Conservation (phyloP, 129 eudicot species). For the Artemisia annua region DNA sequence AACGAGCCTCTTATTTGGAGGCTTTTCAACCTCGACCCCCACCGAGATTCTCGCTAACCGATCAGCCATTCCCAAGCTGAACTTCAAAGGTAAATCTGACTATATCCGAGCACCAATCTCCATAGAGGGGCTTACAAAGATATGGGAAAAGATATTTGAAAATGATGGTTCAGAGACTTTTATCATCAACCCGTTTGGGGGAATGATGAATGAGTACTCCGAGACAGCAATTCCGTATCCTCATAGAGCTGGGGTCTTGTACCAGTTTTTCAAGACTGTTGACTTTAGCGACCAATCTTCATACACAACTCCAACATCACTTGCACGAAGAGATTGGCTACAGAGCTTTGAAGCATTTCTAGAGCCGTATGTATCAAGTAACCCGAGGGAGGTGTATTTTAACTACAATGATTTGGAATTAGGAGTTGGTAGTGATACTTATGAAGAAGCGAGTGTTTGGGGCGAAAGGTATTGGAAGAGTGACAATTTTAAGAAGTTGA, state of each 20-base stretch:
- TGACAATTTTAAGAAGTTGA: conserved; percentile 9
- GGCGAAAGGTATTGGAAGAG: conserved; percentile 17
- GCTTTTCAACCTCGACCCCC: not conserved
- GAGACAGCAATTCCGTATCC: conserved; percentile 9
- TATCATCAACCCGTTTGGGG: not conserved
- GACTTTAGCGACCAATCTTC: not conserved
- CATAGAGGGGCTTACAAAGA: conserved; percentile 8
- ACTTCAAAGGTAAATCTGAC: conserved; percentile 35
- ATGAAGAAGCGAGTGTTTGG: conserved; percentile 15
- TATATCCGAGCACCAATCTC: conserved; percentile 12
- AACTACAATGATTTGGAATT: conserved; percentile 9
- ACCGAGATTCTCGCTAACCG: conserved; percentile 22
- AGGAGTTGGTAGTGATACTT: not conserved
- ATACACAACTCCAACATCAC: not conserved
- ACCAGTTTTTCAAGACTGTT: not conserved
- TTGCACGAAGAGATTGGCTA: not conserved
- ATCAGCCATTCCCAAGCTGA: not conserved
- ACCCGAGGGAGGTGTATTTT: not conserved
- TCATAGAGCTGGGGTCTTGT: conserved; percentile 20
- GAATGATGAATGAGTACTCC: not conserved
- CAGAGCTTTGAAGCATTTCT: not conserved
- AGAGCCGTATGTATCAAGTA: not conserved
- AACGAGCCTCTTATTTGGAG: conserved; percentile 9
- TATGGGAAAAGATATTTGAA: conserved; percentile 14
- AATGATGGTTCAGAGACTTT: not conserved